Percentiles rank a stretch among this genome's conserved stretches.
Conservation (phyloP, 2,329 filamentous ascomycete genomes). For the Aspergillus puulaauensis region DNA sequence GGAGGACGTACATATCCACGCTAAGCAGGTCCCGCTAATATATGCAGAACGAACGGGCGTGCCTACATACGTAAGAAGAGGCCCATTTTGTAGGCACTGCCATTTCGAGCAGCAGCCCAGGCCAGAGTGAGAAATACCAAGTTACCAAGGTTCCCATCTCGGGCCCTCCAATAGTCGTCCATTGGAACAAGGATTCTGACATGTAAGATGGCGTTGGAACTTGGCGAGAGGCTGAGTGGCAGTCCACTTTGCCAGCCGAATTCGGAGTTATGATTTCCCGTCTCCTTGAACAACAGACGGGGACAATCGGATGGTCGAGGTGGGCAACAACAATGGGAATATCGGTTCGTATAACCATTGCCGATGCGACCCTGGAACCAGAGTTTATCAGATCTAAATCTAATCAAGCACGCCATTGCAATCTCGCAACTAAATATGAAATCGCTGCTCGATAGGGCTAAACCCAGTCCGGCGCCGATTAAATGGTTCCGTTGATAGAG, state of each 20-base stretch:
- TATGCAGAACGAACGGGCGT: background rate
- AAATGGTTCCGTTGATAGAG: background rate
- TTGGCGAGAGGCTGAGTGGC: background rate
- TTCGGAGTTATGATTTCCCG: conserved; percentile 4
- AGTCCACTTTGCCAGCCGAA: background rate
- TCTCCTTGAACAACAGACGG: background rate
- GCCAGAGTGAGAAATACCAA: background rate
- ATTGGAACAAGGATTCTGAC: background rate
- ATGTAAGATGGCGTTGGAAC: background rate
- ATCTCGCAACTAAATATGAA: background rate
- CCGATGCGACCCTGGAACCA: no score
- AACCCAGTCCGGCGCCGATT: background rate
- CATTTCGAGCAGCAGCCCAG: background rate
- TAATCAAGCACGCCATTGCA: background rate
- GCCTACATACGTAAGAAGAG: conserved; percentile 2
- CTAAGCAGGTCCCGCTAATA: background rate
- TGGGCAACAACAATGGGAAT: no score
- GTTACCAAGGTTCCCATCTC: conserved; percentile 2
- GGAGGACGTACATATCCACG: background rate
- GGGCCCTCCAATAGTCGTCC: background rate
- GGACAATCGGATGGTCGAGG: no score
- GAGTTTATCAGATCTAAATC: background rate
- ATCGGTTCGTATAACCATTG: no score
- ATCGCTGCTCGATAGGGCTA: background rate
- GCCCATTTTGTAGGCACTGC: conserved; percentile 5